phyloP scores from a whole-genome alignment of 106 monocot genomes.

The Xerophyta viscosa region DNA sequence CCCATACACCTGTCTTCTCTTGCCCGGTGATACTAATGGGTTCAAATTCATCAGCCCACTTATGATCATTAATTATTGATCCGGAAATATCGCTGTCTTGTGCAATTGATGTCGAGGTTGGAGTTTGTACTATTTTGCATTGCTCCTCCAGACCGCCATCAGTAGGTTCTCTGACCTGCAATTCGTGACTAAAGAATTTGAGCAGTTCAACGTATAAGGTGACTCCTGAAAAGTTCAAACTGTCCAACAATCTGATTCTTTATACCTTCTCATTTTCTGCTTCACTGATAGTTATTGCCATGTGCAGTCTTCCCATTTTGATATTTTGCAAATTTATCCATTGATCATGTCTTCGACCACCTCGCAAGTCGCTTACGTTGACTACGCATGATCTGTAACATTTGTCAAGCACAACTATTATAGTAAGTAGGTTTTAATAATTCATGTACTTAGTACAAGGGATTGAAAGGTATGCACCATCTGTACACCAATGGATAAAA shows the following conservation, averaged over 20 bases:
- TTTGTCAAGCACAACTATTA: background rate
- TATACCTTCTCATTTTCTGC: constrained; percentile 36
- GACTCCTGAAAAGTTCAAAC: background rate
- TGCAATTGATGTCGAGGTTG: background rate
- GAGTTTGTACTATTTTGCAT: background rate
- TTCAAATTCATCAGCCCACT: constrained; percentile 39
- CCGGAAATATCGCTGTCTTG: background rate
- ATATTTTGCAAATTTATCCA: constrained; percentile 65
- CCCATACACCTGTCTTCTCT: too few species aligned
- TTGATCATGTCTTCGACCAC: constrained; percentile 77
- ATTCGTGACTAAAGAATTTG: too few species aligned
- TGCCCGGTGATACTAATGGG: constrained; percentile 2
- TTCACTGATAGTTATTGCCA: constrained; percentile 69
- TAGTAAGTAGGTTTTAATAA: too few species aligned
- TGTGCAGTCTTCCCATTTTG: constrained; percentile 68
- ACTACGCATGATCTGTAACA: constrained; percentile 45
- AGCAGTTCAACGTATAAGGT: too few species aligned
- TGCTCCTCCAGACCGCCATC: constrained; percentile 2
- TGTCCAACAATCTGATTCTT: too few species aligned
- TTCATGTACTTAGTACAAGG: too few species aligned
- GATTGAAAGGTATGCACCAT: background rate
- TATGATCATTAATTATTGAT: constrained; percentile 8
- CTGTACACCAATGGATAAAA: too few species aligned
- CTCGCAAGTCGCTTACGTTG: constrained; percentile 44
- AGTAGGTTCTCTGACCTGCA: constrained; percentile 11